phyloP scores from a whole-genome alignment of 257 asterid genomes.

The Solanum chaucha region DNA sequence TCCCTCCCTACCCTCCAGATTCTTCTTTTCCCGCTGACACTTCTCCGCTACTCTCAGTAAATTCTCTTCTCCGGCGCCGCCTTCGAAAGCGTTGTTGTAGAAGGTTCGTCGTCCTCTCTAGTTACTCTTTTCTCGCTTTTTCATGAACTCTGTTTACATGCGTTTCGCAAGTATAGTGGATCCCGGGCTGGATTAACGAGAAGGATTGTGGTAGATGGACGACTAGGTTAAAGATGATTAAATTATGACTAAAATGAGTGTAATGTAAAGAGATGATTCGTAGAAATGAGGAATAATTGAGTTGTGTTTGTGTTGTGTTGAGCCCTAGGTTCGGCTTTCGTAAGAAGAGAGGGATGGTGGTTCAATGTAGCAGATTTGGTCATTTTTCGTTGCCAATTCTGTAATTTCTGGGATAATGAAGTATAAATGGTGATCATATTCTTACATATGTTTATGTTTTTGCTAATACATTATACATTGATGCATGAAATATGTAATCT shows the following conservation, averaged over 20 bases:
- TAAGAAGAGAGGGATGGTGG: neutral
- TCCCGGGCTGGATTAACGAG: neutral
- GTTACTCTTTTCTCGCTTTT: neutral
- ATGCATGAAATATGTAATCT: neutral
- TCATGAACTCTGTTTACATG: neutral
- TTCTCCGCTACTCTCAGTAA: neutral
- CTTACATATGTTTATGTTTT: neutral
- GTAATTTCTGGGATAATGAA: neutral
- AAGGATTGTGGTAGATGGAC: neutral
- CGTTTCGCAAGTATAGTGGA: neutral
- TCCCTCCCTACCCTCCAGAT: neutral
- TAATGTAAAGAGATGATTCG: neutral
- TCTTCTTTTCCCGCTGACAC: neutral
- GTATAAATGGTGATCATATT: neutral
- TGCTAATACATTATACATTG: neutral
- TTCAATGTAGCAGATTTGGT: neutral
- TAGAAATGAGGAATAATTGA: neutral
- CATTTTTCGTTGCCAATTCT: neutral
- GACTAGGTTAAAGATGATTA: neutral
- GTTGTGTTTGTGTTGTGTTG: neutral
- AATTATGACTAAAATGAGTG: neutral
- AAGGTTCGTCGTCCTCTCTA: neutral
- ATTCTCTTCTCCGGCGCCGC: neutral
- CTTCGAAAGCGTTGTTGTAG: neutral
- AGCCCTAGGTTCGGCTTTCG: neutral